phyloP scores from a whole-genome alignment of 2,329 filamentous ascomycete species.

The Tolypocladium sp. region DNA sequence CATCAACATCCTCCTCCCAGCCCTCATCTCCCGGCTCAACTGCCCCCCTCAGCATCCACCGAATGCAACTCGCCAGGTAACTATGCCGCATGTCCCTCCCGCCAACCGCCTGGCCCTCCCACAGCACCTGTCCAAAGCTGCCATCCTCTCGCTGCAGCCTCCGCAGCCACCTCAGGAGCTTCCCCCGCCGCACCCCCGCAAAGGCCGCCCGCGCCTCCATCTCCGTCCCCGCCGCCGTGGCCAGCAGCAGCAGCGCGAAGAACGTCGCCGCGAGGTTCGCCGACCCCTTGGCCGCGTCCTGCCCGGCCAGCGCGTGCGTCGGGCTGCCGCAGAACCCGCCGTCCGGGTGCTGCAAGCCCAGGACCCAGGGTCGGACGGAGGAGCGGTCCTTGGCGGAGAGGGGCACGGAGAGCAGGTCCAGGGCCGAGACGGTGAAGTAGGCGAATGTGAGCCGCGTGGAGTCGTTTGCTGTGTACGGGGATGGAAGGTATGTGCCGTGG shows the following conservation, averaged over 20 bases:
- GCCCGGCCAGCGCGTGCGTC: constrained; percentile 38
- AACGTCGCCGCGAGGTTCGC: constrained; percentile 81
- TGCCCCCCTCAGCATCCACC: constrained; percentile 70
- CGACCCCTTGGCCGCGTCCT: constrained; percentile 35
- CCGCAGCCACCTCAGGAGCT: constrained; percentile 65
- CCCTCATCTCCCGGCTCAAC: constrained; percentile 38
- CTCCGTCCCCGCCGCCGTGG: constrained; percentile 35
- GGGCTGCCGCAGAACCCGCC: constrained; percentile 88
- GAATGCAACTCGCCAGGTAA: constrained; percentile 71
- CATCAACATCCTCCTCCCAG: constrained; percentile 63
- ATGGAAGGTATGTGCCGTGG: constrained; percentile 69
- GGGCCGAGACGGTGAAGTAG: constrained; percentile 79
- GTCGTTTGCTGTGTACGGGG: constrained; percentile 79
- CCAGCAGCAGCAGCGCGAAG: constrained; percentile 72
- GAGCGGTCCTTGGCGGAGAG: constrained; percentile 34
- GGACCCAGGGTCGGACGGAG: constrained; percentile 63
- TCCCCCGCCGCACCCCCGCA: constrained; percentile 54
- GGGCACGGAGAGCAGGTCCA: constrained; percentile 68
- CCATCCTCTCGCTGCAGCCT: constrained; percentile 73
- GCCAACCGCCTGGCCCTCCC: constrained; percentile 53
- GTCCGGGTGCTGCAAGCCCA: constrained; percentile 72
- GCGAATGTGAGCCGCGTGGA: constrained; percentile 83
- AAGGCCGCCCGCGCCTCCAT: constrained; percentile 36
- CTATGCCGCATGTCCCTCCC: constrained; percentile 82
- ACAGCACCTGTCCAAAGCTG: constrained; percentile 80